Conservation (phyloP, 2,329 filamentous ascomycete species). For the Beauveria medogensis region DNA sequence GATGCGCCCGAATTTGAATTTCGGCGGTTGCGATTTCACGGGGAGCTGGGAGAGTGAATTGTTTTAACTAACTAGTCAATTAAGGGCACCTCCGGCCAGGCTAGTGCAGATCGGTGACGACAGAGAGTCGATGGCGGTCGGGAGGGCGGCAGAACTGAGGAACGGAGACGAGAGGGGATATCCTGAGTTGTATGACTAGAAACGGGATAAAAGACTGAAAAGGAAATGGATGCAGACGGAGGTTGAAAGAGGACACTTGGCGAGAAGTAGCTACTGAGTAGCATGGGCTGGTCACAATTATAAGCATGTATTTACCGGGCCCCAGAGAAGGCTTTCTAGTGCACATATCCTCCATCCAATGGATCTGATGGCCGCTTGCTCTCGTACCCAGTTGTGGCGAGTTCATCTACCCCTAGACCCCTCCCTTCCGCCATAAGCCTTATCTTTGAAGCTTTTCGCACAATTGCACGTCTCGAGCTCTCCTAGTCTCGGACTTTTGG, state of each 20-base stretch:
- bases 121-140: background rate
- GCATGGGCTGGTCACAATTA: background rate
- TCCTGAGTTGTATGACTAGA: background rate
- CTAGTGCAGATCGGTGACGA: conserved; percentile 2
- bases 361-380: background rate
- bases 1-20: conserved; percentile 1
- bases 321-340: background rate
- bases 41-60: background rate
- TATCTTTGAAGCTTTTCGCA: background rate
- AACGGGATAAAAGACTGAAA: background rate
- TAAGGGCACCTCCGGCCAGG: background rate
- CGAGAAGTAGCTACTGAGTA: background rate
- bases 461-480: conserved; percentile 1
- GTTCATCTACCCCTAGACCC: background rate
- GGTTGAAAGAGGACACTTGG: too few species aligned
- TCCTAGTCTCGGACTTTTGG: background rate
- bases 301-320: background rate
- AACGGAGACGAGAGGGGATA: background rate
- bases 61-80: too few species aligned
- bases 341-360: background rate
- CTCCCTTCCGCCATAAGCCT: background rate
- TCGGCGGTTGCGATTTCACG: background rate
- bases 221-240: background rate
- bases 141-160: background rate
- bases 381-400: background rate